phyloP scores from a whole-genome alignment of 2,329 filamentous ascomycete species.

The Colletotrichum sublineola region DNA sequence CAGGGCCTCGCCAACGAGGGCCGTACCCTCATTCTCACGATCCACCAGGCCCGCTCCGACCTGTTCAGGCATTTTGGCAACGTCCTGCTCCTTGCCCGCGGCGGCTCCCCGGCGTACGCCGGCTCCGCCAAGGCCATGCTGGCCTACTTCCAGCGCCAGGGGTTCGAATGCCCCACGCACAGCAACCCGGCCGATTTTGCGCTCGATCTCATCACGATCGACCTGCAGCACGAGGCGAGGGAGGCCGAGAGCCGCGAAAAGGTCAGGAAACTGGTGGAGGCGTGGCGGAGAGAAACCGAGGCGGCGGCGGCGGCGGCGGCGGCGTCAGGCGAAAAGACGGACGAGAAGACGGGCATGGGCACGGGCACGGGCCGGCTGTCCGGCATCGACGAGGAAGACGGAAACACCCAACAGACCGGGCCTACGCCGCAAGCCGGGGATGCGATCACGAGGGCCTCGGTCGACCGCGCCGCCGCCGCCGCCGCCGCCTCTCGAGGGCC shows the following conservation, averaged over 20 bases:
- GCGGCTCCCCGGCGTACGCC: conserved; percentile 76
- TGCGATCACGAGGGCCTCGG: neutral
- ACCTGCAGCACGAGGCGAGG: conserved; percentile 74
- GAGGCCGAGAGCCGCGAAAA: conserved; percentile 74
- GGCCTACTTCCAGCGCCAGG: conserved; percentile 70
- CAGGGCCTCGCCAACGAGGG: conserved; percentile 79
- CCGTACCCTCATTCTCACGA: conserved; percentile 80
- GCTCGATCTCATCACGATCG: conserved; percentile 81
- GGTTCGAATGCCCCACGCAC: conserved; percentile 74
- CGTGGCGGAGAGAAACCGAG: conserved; percentile 60
- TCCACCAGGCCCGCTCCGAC: conserved; percentile 82
- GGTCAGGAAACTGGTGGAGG: conserved; percentile 71
- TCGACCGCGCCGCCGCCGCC: conserved; percentile 33
- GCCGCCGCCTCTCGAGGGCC: conserved; percentile 45
- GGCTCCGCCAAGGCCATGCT: conserved; percentile 75
- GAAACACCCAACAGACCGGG: neutral
- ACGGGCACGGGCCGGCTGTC: conserved; percentile 45
- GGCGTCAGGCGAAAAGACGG: conserved; percentile 7
- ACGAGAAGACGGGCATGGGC: conserved; percentile 38
- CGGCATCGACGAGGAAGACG: conserved; percentile 49
- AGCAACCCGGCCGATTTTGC: conserved; percentile 85
- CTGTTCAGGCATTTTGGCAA: conserved; percentile 80
- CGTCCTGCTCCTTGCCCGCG: conserved; percentile 77
- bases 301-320: neutral
- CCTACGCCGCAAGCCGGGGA: neutral